A percentile compares a stretch with the other conserved stretches of the same genome.
Conservation (phyloP, 2,329 filamentous ascomycete species). For the Alternaria gansuensis region DNA sequence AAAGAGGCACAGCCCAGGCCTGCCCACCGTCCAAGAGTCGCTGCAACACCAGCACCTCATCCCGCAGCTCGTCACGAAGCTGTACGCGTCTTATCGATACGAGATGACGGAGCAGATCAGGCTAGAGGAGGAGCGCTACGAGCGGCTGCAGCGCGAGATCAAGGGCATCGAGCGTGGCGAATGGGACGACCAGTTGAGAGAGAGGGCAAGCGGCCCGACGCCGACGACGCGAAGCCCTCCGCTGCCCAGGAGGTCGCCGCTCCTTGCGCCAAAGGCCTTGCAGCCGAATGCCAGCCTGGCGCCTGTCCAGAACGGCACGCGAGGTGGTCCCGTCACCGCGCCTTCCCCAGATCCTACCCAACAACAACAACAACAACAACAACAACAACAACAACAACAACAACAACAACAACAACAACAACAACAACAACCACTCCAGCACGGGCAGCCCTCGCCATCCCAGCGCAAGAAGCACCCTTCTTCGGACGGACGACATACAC, state of each 20-base stretch:
- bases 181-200: slow-evolving; percentile 57
- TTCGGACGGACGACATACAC: slow-evolving; percentile 25
- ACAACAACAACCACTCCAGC: slow-evolving; percentile 17
- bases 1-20: slow-evolving; percentile 70
- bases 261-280: slow-evolving; percentile 30
- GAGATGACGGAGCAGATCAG: slow-evolving; percentile 74
- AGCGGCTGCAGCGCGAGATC: slow-evolving; percentile 72
- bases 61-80: slow-evolving; percentile 73
- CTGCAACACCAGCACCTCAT: slow-evolving; percentile 72
- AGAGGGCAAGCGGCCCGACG: slow-evolving; percentile 35
- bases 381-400: too few relatives aligned
- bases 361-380: slow-evolving; percentile 3
- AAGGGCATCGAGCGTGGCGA: slow-evolving; percentile 70
- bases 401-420: slow-evolving; percentile 8
- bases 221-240: slow-evolving; percentile 38
- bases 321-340: slow-evolving; percentile 19
- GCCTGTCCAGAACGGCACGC: slow-evolving; percentile 21
- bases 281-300: slow-evolving; percentile 23
- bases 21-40: slow-evolving; percentile 72
- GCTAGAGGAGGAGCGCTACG: slow-evolving; percentile 75
- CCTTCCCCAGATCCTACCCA: slow-evolving; percentile 20
- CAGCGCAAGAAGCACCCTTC: slow-evolving; percentile 39
- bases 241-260: slow-evolving; percentile 39
- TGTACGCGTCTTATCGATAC: slow-evolving; percentile 79
- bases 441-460: slow-evolving; percentile 37